Percentiles rank a stretch among this genome's conserved stretches.
Conservation (phyloP, 2,329 filamentous ascomycete genomes). For the Pseudocercospora macadamiae region DNA sequence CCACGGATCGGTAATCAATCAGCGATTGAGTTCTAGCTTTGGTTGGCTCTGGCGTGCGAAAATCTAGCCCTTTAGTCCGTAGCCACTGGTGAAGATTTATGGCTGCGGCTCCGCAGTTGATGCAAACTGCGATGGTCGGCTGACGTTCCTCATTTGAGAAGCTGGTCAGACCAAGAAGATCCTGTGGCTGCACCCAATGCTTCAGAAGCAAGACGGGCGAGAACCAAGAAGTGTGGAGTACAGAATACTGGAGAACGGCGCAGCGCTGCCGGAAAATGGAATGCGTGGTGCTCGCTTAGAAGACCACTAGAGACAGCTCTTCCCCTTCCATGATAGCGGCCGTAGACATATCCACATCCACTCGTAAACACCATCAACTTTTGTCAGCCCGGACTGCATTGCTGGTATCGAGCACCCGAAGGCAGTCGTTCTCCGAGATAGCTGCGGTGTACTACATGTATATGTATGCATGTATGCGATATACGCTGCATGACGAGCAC, state of each 20-base stretch:
- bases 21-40: constrained; percentile 4
- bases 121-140: background rate
- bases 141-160: background rate
- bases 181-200: background rate
- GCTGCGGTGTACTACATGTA: background rate
- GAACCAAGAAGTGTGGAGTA: constrained; percentile 8
- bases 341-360: too few species aligned
- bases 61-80: constrained; percentile 3
- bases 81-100: background rate
- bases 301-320: too few species aligned
- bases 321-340: background rate
- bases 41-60: constrained; percentile 2
- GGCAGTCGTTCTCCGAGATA: constrained; percentile 3
- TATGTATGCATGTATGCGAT: too few species aligned
- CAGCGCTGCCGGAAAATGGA: background rate
- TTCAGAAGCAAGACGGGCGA: background rate
- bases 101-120: background rate
- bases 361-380: too few species aligned
- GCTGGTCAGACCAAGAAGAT: background rate
- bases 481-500: constrained; percentile 2
- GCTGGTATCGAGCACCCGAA: background rate
- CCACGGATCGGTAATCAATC: background rate
- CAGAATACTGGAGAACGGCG: too few species aligned
- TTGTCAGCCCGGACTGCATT: background rate
- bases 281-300: background rate